Base-by-base conservation (phyloP, 2,329 filamentous ascomycete species). In the Aspergillus nomiae region DNA sequence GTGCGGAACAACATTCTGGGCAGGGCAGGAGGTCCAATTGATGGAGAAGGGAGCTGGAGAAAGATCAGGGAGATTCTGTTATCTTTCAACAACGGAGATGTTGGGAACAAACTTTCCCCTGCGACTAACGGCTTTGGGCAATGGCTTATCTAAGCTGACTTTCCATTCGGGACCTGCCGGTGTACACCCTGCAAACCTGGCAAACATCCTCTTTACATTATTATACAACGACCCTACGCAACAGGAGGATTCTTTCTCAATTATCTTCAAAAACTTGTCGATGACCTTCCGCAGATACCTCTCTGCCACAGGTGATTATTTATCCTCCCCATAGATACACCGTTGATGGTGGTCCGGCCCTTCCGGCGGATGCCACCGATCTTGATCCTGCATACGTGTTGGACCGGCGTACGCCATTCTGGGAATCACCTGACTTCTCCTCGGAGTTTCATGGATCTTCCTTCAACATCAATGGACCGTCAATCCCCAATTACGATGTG, bases 1-100 rank as follows among this genome's bases (percentile, higher is more conserved):
- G 88, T 84, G 82, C 89, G 86, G 76, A 89, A 91, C 81, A 92
- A 87, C 90, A 92, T 92, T 78, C 76, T 80, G 77, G 71, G 66
- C 63, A 64, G 56, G 60, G 55, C 57, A 64, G 56, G 63, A 65
- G 62, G 66, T 67, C 69, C 70, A 74, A 76, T 73, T 71, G 74
- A 69, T 66, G 64, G 63, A 64, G 62, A 69, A 65, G 60, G 56
- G 56, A 65, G 59, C 61, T 62, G 57, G 58, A 61, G 58, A 59
- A 66, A 64, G 51, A 54, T 48, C 50, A 63, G 57, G 48, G 66
- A 69, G 70, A 71, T 65, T 71, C 67, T 70, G 70, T 72, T 70
- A 68, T 70, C 72, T 69, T 74, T 74, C 72, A 71, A 68, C 68
- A 60, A 67, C 67, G 65, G 65, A 69, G 71, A 74, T 73, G 73